phyloP scores from a whole-genome alignment of 495 filamentous ascomycete genomes.

The Podospora comata region DNA sequence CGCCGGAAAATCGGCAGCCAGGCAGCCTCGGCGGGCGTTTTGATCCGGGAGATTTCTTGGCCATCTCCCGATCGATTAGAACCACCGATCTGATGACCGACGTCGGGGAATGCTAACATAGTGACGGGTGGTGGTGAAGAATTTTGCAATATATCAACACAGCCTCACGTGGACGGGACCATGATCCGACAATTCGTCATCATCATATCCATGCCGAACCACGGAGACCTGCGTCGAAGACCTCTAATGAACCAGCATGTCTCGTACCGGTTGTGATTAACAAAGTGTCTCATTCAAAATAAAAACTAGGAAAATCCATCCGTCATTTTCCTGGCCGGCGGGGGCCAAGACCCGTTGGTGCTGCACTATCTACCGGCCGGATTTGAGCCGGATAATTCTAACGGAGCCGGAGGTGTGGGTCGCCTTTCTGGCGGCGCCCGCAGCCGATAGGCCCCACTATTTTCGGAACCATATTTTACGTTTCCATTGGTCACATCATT shows the following conservation, averaged over 20 bases:
- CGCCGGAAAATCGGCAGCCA: background rate
- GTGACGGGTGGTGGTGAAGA: background rate
- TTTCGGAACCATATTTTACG: background rate
- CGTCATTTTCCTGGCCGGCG: background rate
- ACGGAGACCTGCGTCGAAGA: background rate
- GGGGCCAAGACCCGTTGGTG: background rate
- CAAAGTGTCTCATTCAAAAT: background rate
- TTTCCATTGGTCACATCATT: background rate
- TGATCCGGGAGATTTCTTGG: background rate
- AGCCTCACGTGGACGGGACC: background rate
- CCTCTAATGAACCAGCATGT: background rate
- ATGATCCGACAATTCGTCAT: background rate
- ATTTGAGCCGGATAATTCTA: background rate
- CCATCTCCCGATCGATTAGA: background rate
- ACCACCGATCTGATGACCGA: background rate
- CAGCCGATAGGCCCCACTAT: background rate
- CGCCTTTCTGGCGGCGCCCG: background rate
- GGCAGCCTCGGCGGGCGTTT: constrained; percentile 2
- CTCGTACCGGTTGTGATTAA: too few relatives aligned
- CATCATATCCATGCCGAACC: background rate
- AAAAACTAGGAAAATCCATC: background rate
- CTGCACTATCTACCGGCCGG: background rate
- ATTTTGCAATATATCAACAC: background rate
- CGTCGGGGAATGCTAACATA: background rate
- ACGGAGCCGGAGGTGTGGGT: background rate